Percentiles rank a stretch among this genome's conserved stretches.
phyloP scores from a whole-genome alignment of 2,329 filamentous ascomycete species.

The Thermothelomyces thermophilus region DNA sequence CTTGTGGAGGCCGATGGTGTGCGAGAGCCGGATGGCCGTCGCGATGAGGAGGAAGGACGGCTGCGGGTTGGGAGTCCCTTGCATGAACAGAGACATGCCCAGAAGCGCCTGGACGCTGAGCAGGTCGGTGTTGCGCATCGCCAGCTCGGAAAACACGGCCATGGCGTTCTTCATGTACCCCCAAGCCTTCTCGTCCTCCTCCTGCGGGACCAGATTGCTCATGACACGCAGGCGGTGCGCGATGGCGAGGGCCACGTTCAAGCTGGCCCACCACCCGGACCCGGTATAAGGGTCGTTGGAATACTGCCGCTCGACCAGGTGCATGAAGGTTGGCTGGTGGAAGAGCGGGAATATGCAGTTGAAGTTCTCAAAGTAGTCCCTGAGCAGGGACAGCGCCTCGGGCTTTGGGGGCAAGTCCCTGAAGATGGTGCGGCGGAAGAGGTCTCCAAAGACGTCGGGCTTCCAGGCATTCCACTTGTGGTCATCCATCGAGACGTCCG shows the following conservation, averaged over 20 bases:
- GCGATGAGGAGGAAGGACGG: conserved; percentile 87
- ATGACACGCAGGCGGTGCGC: conserved; percentile 87
- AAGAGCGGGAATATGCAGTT: conserved; percentile 98
- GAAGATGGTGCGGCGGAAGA: conserved; percentile 82
- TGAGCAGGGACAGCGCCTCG: conserved; percentile 81
- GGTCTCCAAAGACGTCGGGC: conserved; percentile 89
- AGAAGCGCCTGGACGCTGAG: conserved; percentile 89
- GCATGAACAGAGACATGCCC: conserved; percentile 89
- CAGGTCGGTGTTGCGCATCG: conserved; percentile 92
- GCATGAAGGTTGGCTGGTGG: conserved; percentile 97
- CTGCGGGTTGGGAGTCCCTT: conserved; percentile 94
- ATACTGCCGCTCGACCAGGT: conserved; percentile 90
- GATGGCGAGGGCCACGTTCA: conserved; percentile 92
- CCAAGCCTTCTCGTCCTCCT: conserved; percentile 94
- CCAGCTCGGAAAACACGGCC: conserved; percentile 84
- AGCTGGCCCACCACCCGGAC: conserved; percentile 95
- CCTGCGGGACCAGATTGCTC: conserved; percentile 84
- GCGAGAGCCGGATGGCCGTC: conserved; percentile 80
- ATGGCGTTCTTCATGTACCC: conserved; percentile 94
- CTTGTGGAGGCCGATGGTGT: conserved; percentile 94
- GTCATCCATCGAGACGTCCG: conserved; percentile 81
- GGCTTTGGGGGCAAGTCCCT: conserved; percentile 74
- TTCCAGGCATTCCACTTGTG: conserved; percentile 98
- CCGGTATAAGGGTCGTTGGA: conserved; percentile 87
- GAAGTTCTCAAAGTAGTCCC: conserved; percentile 97